Base-by-base conservation (phyloP, 1,284 basidiomycete genomes). In the Malassezia caprae region DNA sequence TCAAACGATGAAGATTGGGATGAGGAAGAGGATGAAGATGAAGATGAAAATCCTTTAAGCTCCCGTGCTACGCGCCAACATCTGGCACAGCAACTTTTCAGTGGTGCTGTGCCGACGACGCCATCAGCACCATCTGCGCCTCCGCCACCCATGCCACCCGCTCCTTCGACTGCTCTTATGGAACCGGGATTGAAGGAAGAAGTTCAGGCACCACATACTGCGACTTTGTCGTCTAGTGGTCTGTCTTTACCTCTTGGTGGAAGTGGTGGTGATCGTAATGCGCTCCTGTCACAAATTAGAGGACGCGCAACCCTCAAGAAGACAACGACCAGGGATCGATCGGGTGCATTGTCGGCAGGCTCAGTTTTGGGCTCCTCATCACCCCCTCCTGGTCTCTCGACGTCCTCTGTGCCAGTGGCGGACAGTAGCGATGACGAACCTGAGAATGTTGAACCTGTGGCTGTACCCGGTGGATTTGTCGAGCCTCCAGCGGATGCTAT, bases 321-420 rank as follows among this genome's bases (percentile, higher is more conserved):
- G 76, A 77, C 88, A 0, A 80, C 83, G 59, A 96, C 91, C 1
- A 82, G 85, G 53, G 93, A 96, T 72, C 84, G 86, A 61, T 89
- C 87, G 62, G 82, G 76, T 0, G 82, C 85, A 5, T 74, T 80
- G 0, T 78, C 83, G 1, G 80, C 84, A 12, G 90, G 91, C 2
- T 82, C 78, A 48, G 86, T 94, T 7, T 69, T 96, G 11, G 88
- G 80, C 81, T 77, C 85, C 28, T 86, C 88, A 58, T 73, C 76
- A 42, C 82, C 82, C 1, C 84, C 88, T n/a, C 78, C 19, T 13
- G 43, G 60, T 39, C n/a, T 46, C n/a, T 48, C 52, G 23, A 35
- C 50, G 48, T 17, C 54, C 58, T 43, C 53, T 43, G 45, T 31
- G 23, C 79, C 80, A 27, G 80, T 61, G 12, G 51, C 81, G 40